A percentile compares a stretch with the other conserved stretches of the same genome.
phyloP scores from a whole-genome alignment of 805 yeast genomes.

The Cyberlindnera meyerae region DNA sequence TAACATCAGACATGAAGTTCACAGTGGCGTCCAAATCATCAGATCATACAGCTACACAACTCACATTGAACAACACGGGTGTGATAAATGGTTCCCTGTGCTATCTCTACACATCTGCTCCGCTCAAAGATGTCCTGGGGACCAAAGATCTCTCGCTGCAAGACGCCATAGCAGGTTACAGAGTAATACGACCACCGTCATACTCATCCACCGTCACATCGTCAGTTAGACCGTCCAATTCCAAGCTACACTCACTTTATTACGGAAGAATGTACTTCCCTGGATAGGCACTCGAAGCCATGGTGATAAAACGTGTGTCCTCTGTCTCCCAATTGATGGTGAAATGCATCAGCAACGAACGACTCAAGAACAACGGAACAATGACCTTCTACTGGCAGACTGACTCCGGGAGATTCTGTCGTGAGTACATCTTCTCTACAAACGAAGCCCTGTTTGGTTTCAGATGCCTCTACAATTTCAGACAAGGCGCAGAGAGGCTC shows the following conservation, averaged over 20 bases:
- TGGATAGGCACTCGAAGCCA: constrained; percentile 79
- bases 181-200: constrained; percentile 45
- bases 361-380: constrained; percentile 46
- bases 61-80: constrained; percentile 60
- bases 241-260: constrained; percentile 40
- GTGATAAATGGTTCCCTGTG: constrained; percentile 77
- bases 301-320: constrained; percentile 64
- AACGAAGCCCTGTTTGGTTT: constrained; percentile 82
- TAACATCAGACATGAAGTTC: constrained; percentile 64
- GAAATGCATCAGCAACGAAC: constrained; percentile 70
- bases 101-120: constrained; percentile 66
- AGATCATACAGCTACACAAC: constrained; percentile 63
- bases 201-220: constrained; percentile 26
- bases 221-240: constrained; percentile 9
- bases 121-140: constrained; percentile 46
- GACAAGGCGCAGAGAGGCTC: constrained; percentile 32
- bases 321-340: constrained; percentile 58
- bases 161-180: constrained; percentile 65
- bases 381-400: constrained; percentile 69
- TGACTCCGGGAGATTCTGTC: constrained; percentile 55
- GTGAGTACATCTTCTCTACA: constrained; percentile 76
- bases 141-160: constrained; percentile 54
- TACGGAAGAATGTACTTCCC: constrained; percentile 91
- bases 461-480: constrained; percentile 67
- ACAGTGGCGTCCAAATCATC: constrained; percentile 69